Evolutionary conservation across 306 rosid genomes (phyloP), one percentile per base, ranked within the genome.

Genomic region (Vigna nakashimae): DNA sequence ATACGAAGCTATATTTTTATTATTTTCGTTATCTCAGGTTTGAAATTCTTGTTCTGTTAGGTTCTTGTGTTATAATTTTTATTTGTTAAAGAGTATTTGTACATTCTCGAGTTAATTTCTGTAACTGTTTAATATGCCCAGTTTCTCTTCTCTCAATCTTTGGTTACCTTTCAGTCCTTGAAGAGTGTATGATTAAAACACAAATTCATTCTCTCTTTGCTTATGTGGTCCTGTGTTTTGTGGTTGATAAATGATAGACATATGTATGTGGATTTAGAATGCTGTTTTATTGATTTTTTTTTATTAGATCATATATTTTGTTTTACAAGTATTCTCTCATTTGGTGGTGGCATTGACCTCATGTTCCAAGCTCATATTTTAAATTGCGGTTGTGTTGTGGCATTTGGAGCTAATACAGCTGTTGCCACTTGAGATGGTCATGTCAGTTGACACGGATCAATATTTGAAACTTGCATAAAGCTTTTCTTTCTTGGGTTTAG

Each of bases 61-160:
- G 56, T 77, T 68, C n/a, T 4, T 9, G 30, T 40, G 45, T 18
- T 65, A 18, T 30, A 53, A 10, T 50, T 24, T 22, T 69, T 69
- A 16, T 24, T 73, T 38, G 59, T 55, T 43, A 20, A 17, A 28
- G 42, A 32, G 60, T 68, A 46, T 40, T 28, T 13, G n/a, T 62
- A 30, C 55, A 8, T 60, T 57, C 51, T 75, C 13, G 14, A 17
- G 57, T 75, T 17, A 46, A 58, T 76, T 49, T 70, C 38, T 55
- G 48, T 71, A 36, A 42, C 30, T 16, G 16, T 24, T 38, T 43
- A 49, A 68, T 50, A 59, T 70, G 73, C 57, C 52, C 32, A 24
- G 9, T 65, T 74, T 60, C 56, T 12, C 53, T 70, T 20, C 60
- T 62, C 75, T 71, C 79, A 55, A 46, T 22, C 63, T 17, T 22